Percentiles rank a stretch among this genome's conserved stretches.
phyloP scores from a whole-genome alignment of 352 stramenopile species.

The Phytophthora crassamura region DNA sequence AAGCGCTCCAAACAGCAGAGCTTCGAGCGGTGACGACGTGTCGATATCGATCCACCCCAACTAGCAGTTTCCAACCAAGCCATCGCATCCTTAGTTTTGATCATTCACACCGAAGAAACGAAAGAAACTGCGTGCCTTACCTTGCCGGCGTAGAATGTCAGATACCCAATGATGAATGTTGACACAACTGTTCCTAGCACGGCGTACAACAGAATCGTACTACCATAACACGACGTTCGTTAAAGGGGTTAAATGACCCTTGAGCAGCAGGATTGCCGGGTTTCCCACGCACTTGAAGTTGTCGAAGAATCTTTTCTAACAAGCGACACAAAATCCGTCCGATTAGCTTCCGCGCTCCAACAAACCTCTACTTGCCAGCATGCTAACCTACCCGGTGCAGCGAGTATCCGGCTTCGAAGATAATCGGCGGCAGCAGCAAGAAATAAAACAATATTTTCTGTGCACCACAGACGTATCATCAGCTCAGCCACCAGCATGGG shows the following conservation, averaged over 20 bases:
- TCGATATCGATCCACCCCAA: conserved; percentile 89
- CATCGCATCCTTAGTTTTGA: too few relatives aligned
- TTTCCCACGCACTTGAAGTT: conserved; percentile 87
- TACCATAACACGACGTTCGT: conserved; percentile 33
- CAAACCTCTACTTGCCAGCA: not conserved
- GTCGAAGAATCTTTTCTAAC: conserved; percentile 94
- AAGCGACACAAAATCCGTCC: not conserved
- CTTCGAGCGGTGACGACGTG: conserved; percentile 93
- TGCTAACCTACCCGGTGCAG: conserved; percentile 70
- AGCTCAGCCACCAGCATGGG: not conserved
- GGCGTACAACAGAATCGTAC: conserved; percentile 95
- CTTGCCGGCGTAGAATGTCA: conserved; percentile 91
- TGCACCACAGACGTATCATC: not conserved
- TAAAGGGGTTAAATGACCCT: not conserved
- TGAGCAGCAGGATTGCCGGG: not conserved
- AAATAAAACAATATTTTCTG: conserved; percentile 97
- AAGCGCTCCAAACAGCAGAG: conserved; percentile 94
- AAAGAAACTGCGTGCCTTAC: conserved; percentile 18
- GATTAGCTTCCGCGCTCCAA: not conserved
- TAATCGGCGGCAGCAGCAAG: conserved; percentile 96
- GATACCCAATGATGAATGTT: conserved; percentile 95
- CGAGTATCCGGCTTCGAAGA: conserved; percentile 97
- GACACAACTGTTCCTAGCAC: conserved; percentile 96
- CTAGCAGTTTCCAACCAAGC: conserved; percentile 25
- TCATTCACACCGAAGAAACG: not conserved